Percentiles rank a stretch among this genome's conserved stretches.
Evolutionary conservation across 1,284 basidiomycete species (phyloP).

Genomic region (Vanrija humicola): DNA sequence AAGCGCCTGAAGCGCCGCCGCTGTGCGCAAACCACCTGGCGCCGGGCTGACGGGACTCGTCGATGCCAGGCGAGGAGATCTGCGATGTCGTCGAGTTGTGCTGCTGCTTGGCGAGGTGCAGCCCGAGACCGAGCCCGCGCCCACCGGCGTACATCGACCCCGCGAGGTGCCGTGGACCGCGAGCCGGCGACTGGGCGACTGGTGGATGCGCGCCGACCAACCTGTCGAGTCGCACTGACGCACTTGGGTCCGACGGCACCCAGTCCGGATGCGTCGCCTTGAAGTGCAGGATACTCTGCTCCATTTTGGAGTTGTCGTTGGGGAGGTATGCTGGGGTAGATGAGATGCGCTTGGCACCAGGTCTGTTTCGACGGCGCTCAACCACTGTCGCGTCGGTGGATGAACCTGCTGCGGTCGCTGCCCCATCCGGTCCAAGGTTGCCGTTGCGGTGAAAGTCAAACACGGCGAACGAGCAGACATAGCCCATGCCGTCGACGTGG

Average conservation of each 20-base stretch:
- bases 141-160: conserved; percentile 18
- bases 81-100: neutral
- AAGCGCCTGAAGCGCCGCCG: neutral
- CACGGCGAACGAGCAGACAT: conserved; percentile 96
- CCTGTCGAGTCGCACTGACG: conserved; percentile 76
- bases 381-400: neutral
- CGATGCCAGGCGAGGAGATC: conserved; percentile 3
- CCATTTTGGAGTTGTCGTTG: conserved; percentile 87
- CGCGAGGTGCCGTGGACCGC: neutral
- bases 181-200: neutral
- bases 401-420: neutral
- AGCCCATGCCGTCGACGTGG: conserved; percentile 91
- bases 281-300: conserved; percentile 95
- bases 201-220: conserved; percentile 59
- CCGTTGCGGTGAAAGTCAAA: conserved; percentile 94
- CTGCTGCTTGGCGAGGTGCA: neutral
- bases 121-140: conserved; percentile 6
- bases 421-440: conserved; percentile 64
- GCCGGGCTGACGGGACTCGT: neutral
- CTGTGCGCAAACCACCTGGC: neutral
- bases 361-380: neutral
- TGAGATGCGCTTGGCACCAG: neutral
- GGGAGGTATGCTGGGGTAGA: conserved; percentile 46
- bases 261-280: conserved; percentile 92
- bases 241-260: conserved; percentile 79